Evolutionary conservation across 148 eudicot species (phyloP).

Genomic region (Selenicereus undatus): DNA sequence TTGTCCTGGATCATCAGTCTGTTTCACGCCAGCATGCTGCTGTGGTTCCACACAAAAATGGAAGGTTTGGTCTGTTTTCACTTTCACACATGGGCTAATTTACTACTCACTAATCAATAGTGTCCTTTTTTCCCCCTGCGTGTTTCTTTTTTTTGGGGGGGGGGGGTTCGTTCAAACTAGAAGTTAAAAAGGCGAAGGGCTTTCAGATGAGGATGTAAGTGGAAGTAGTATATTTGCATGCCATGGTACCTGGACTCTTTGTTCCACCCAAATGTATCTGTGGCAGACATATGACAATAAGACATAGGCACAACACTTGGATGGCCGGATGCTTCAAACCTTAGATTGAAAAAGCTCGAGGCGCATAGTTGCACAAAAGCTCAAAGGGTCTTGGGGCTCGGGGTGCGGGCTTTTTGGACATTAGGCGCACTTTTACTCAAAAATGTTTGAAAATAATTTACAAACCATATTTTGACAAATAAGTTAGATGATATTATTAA

Average conservation of each 20-base stretch:
- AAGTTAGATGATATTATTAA: too few relatives aligned
- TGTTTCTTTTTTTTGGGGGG: background rate
- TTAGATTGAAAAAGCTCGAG: too few relatives aligned
- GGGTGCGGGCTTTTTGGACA: too few relatives aligned
- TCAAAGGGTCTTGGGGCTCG: too few relatives aligned
- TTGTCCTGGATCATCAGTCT: constrained; percentile 93
- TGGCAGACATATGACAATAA: background rate
- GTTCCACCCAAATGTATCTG: background rate
- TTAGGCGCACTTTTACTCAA: too few relatives aligned
- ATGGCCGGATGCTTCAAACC: background rate
- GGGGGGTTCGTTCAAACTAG: background rate
- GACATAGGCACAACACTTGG: background rate
- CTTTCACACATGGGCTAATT: background rate
- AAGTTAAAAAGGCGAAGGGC: background rate
- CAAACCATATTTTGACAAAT: too few relatives aligned
- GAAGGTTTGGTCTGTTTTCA: constrained; percentile 45
- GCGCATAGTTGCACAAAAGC: too few relatives aligned
- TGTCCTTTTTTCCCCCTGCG: background rate
- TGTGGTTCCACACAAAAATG: constrained; percentile 93
- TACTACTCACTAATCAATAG: background rate
- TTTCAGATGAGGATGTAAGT: background rate
- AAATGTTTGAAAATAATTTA: too few relatives aligned
- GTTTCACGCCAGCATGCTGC: constrained; percentile 99
- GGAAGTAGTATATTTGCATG: background rate
- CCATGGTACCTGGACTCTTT: background rate